Evolutionary conservation across 2,329 filamentous ascomycete genomes (phyloP), one percentile per base, ranked within the genome.

Genomic region (Elsinoe necatrix): DNA sequence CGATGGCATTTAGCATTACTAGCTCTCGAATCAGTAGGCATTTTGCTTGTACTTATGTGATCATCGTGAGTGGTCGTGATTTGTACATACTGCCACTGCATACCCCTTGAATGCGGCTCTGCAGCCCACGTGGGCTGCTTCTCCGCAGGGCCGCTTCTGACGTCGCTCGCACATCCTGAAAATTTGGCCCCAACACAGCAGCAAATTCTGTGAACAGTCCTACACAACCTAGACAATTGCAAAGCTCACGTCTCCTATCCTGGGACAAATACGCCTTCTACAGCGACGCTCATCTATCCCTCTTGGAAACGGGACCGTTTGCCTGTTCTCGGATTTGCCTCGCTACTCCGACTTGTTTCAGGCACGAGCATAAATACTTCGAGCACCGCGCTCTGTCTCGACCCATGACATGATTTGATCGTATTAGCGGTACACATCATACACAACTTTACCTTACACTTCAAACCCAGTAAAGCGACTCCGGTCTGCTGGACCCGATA

Each of bases 401-500:
- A 43, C 3, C 9, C 20, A 14, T 45, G 12, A 12, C 41, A n/a
- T 50, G 31, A 52, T 31, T 25, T 12, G 31, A 52, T 12, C 5
- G 21, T 45, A 8, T 2, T 45, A 4, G 9, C 21, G 3, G 8
- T 14, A 12, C 41, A 45, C 8, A 14, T 23, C 2, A 21, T 9
- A 43, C 21, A 6, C 18, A n/a, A 6, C 1, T 4, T 25, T 14
- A 1, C 12, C 20, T 8, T 25, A 4, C 21, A 14, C 20, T 12
- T 20, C 18, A 23, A 27, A 1, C 16, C 12, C 8, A 25, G 41
- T 9, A 45, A 52, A 25, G 43, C 48, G 29, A 39, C 31, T 37
- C 7, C 48, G 54, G 47, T 57, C 84, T 87, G 83, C 82, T 84
- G 81, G 83, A 83, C 83, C 86, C 87, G 87, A 85, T 91, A 91